phyloP scores from a whole-genome alignment of 345 rosid genomes.

The Lagerstroemia speciosa region DNA sequence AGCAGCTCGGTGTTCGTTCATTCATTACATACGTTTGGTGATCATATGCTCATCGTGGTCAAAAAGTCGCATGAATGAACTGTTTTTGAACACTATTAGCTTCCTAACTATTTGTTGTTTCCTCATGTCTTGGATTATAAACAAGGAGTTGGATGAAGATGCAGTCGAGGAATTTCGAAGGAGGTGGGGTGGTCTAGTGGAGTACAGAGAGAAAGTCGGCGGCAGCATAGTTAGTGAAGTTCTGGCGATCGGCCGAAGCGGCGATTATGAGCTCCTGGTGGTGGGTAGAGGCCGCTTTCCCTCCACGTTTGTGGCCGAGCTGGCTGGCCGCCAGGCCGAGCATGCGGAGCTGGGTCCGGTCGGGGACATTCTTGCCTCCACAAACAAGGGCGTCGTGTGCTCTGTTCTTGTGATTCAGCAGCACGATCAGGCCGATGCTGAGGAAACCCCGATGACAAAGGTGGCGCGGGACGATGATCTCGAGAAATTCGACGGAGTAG shows the following conservation, averaged over 20 bases:
- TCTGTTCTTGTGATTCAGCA: constrained; percentile 2
- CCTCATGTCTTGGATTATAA: not conserved
- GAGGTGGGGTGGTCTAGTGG: not conserved
- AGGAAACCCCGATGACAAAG: constrained; percentile 3
- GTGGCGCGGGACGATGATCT: not conserved
- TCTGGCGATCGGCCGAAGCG: not conserved
- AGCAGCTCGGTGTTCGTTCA: not conserved
- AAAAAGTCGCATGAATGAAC: too few relatives aligned
- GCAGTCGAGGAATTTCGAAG: not conserved
- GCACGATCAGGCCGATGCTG: not conserved
- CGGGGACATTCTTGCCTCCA: not conserved
- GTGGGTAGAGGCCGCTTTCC: constrained; percentile 1
- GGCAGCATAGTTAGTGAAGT: not conserved
- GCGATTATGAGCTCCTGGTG: not conserved
- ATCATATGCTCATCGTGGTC: too few relatives aligned
- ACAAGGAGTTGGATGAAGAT: not conserved
- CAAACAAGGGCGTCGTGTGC: not conserved
- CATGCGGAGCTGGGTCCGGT: not conserved
- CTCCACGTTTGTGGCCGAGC: not conserved
- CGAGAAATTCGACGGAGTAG: not conserved
- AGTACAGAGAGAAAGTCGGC: not conserved
- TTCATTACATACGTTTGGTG: too few relatives aligned
- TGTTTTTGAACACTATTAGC: not conserved
- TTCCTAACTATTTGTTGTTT: not conserved
- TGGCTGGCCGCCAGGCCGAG: constrained; percentile 6